Percentiles rank a stretch among this genome's conserved stretches.
Conservation (phyloP, 805 yeast species). For the Schwanniomyces vanrijiae region DNA sequence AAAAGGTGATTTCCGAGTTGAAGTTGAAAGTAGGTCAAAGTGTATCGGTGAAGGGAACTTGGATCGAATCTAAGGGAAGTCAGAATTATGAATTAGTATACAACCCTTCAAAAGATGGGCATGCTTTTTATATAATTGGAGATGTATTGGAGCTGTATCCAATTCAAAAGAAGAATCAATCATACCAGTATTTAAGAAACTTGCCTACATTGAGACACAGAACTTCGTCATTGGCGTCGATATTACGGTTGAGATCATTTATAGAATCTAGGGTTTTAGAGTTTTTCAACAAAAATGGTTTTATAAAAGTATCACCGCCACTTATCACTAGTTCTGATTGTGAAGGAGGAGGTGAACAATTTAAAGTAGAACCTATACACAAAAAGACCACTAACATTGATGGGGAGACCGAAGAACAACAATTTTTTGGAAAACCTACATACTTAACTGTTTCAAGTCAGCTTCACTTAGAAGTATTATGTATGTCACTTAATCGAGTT, state of each 20-base stretch:
- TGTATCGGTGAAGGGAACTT: constrained; percentile 30
- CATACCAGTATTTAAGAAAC: constrained; percentile 64
- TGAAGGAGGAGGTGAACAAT: constrained; percentile 96
- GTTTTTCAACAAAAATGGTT: constrained; percentile 55
- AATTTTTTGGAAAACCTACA: constrained; percentile 66
- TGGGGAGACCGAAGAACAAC: constrained; percentile 10
- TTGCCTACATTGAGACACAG: constrained; percentile 80
- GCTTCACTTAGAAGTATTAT: constrained; percentile 79
- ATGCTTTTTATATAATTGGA: constrained; percentile 53
- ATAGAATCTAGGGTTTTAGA: constrained; percentile 53
- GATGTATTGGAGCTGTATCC: constrained; percentile 67
- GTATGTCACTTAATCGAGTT: constrained; percentile 72
- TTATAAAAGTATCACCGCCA: constrained; percentile 82
- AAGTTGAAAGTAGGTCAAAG: constrained; percentile 51
- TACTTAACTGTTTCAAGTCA: constrained; percentile 90
- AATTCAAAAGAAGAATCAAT: constrained; percentile 75
- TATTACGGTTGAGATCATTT: constrained; percentile 71
- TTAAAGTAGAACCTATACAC: constrained; percentile 47
- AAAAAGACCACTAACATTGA: constrained; percentile 12
- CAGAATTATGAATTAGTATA: constrained; percentile 33
- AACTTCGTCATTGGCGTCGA: constrained; percentile 60
- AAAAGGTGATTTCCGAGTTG: constrained; percentile 16
- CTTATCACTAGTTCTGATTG: constrained; percentile 86
- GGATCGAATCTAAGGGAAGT: constrained; percentile 31
- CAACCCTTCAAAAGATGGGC: constrained; percentile 24